phyloP scores from a whole-genome alignment of 306 rosid genomes.

The apple (Malus domestica) region DNA sequence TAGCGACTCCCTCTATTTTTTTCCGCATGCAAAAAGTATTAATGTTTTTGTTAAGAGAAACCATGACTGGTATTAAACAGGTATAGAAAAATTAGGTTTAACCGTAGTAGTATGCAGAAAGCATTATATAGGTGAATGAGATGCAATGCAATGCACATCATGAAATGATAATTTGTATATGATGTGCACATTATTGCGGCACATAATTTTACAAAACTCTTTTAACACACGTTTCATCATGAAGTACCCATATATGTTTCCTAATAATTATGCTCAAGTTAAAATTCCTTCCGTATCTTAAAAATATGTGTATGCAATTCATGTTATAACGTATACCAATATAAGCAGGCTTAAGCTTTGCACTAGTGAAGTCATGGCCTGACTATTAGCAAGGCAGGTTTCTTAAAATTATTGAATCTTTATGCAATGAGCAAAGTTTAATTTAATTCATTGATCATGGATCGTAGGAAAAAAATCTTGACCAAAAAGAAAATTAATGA shows the following conservation, averaged over 20 bases:
- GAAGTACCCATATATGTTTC: no score
- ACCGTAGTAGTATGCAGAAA: not conserved
- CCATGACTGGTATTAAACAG: not conserved
- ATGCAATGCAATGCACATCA: no score
- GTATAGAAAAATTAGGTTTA: not conserved
- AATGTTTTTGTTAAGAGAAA: not conserved
- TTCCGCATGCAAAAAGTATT: not conserved
- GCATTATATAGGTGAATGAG: not conserved
- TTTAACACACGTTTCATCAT: no score
- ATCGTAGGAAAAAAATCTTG: not conserved
- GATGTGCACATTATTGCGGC: no score
- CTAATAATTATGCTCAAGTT: not conserved
- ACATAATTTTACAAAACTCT: no score
- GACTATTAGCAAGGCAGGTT: not conserved
- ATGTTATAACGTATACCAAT: not conserved
- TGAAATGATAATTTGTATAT: no score
- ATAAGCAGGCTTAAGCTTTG: not conserved
- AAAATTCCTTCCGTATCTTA: constrained; percentile 16
- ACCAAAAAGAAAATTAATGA: not conserved
- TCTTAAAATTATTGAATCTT: not conserved
- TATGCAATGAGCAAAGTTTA: not conserved
- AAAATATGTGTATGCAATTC: constrained; percentile 13
- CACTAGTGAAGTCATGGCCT: not conserved
- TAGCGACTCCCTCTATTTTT: not conserved
- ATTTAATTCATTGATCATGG: not conserved